Evolutionary conservation across 805 yeast species (phyloP).

Genomic region (Teunomyces panamensis): DNA sequence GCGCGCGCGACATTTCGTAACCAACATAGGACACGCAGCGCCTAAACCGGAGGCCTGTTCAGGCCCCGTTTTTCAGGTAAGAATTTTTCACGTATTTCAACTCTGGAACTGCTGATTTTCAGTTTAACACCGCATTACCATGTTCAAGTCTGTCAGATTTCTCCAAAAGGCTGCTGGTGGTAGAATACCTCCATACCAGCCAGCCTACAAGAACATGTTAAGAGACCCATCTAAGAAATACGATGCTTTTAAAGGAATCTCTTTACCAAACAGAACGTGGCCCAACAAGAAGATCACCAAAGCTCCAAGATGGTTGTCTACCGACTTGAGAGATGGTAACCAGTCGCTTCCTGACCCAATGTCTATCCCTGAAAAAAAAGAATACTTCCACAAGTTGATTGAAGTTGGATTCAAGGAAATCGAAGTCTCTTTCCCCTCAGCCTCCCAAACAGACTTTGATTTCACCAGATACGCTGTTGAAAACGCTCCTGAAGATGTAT

Average conservation of each 20-base stretch:
- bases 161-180: slow-evolving; percentile 23
- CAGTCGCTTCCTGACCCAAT: slow-evolving; percentile 82
- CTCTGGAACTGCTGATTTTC: slow-evolving; percentile 4
- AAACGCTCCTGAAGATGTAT: slow-evolving; percentile 72
- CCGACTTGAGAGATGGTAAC: slow-evolving; percentile 79
- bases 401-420: slow-evolving; percentile 79
- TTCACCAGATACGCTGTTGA: slow-evolving; percentile 78
- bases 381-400: slow-evolving; percentile 66
- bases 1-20: neutral
- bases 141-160: slow-evolving; percentile 25
- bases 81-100: slow-evolving; percentile 1
- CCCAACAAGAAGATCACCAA: slow-evolving; percentile 62
- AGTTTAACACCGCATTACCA: slow-evolving; percentile 5
- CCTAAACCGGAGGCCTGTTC: slow-evolving; percentile 1
- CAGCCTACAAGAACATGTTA: slow-evolving; percentile 47
- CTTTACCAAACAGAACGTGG: slow-evolving; percentile 66
- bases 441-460: slow-evolving; percentile 80
- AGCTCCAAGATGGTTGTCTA: slow-evolving; percentile 79
- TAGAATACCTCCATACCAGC: slow-evolving; percentile 17
- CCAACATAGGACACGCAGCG: neutral
- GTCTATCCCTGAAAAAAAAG: slow-evolving; percentile 71
- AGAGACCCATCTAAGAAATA: slow-evolving; percentile 68
- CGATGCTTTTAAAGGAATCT: slow-evolving; percentile 51
- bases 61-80: neutral
- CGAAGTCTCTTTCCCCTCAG: slow-evolving; percentile 79